phyloP scores from a whole-genome alignment of 1,284 basidiomycete species.

The Ustilago trichophora region DNA sequence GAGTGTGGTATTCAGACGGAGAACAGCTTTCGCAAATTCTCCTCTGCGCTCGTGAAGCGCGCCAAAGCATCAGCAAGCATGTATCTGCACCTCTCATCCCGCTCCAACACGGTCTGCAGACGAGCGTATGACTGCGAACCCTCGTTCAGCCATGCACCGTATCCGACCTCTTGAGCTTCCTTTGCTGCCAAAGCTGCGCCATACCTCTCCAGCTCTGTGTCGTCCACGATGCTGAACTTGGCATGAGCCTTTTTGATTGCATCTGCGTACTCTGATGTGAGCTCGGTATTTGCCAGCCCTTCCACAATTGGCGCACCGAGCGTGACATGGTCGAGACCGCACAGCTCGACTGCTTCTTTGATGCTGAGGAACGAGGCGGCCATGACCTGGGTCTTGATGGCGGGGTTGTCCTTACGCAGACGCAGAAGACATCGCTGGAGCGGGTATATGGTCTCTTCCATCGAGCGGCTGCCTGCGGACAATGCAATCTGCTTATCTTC shows the following conservation, averaged over 20 bases:
- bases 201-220: slow-evolving; percentile 14
- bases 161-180: slow-evolving; percentile 8
- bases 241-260: slow-evolving; percentile 1
- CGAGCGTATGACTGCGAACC: slow-evolving; percentile 3
- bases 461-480: slow-evolving; percentile 3
- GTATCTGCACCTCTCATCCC: slow-evolving; percentile 16
- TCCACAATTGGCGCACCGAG: slow-evolving; percentile 17
- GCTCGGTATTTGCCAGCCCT: slow-evolving; percentile 11
- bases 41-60: slow-evolving; percentile 15
- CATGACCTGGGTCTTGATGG: slow-evolving; percentile 18
- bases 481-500: neutral
- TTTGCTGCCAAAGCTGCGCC: slow-evolving; percentile 4
- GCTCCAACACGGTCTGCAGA: slow-evolving; percentile 2
- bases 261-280: neutral
- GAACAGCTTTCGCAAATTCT: slow-evolving; percentile 11
- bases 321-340: slow-evolving; percentile 23
- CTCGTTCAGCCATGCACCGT: slow-evolving; percentile 20
- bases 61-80: slow-evolving; percentile 26
- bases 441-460: slow-evolving; percentile 12
- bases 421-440: slow-evolving; percentile 14
- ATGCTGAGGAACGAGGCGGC: slow-evolving; percentile 17
- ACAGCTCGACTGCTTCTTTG: slow-evolving; percentile 14
- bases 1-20: too few relatives aligned
- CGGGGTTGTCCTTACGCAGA: slow-evolving; percentile 3
- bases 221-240: neutral